Base-by-base conservation (phyloP, 2,329 filamentous ascomycete genomes). In the Neofusicoccum parvum region DNA sequence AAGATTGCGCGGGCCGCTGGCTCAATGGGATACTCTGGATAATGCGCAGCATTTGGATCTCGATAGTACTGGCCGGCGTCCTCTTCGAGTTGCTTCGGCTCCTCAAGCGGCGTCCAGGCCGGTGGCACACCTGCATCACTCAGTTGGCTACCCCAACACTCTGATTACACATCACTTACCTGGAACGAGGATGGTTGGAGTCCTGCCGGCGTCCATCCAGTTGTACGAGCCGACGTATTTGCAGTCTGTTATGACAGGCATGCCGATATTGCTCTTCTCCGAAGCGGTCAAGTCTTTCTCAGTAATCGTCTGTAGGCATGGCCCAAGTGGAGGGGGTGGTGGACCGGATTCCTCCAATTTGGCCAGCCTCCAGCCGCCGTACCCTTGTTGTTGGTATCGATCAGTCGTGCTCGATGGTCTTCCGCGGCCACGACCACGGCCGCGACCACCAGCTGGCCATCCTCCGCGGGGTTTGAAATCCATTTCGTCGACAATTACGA, bases 21-120 rank as follows among this genome's bases (percentile, higher is more conserved):
- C 64, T 87, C 84, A 20, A 83, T 76, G 0, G 85, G 84, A 69
- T 86, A 81, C 0, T 69, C 51, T 0, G 85, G 80, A 64, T 78
- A 85, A 2, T 75, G 77, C 0, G 83, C 83, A 0, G 84, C 81
- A 66, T 88, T 88, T 2, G 76, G 72, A 69, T 88, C 86, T 3
- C 84, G 83, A 67, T 80, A 87, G 69, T 83, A 87, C 0, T 75
- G 69, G 2, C 83, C 84, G 7, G 67, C 71, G 67, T 88, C 86
- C 67, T 76, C 72, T 9, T 70, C 67, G 10, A 87, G 74, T 56
- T 75, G 69, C 12, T 62, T 69, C 17, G 75, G 68, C 2, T 69
- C 56, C 2, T 68, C 27, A 0, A 78, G 75, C 11, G 85, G 84
- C 3, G 79, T 81, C 85, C 85, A 87, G 5, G 69, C 71, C 7